Evolutionary conservation across 225 moss, liverwort and hornwort species (phyloP), one percentile per base, ranked within the genome.

Genomic region (Antitrichia curtipendula): DNA sequence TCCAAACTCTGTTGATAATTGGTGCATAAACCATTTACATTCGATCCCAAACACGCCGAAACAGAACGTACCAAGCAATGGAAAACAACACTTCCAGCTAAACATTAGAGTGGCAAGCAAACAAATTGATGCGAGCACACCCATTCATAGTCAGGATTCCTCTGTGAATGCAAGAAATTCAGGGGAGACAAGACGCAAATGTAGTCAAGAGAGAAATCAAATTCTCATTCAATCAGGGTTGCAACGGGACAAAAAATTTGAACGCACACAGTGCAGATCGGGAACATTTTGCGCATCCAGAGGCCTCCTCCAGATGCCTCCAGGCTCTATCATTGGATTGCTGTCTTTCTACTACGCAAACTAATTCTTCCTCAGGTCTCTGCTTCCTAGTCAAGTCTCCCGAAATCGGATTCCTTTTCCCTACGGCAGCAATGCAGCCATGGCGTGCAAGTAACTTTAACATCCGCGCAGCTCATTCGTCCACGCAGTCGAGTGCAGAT

Each of bases 261-360:
- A 19, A 18, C 36, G 71, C 86, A 70, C 80, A 3, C 38, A 36
- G 57, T 82, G 87, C 76, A 62, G 27, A 70, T 36, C 84, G 47
- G 84, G 81, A 82, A 65, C 34, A 57, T 58, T n/a, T 64, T 71
- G 78, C 72, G 77, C 85, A 89, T 87, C 85, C 85, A 52, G 72
- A 89, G 65, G 59, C n/a, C 64, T 70, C 87, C 89, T 91, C 91
- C 87, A 82, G 85, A 87, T 76, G 76, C 85, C 82, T 71, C 29
- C 4, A 78, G 89, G 87, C 91, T 87, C 89, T 62, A 89, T 89
- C 89, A 89, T 87, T 23, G 91, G 87, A 89, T 63, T 6, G 12
- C 63, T 85, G 29, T 81, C 84, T 47, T 81, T 84, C 84, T 50
- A 72, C 85, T 78, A 41, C 22, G 57, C 88, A 57, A 38, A 82